Base-by-base conservation (phyloP, 306 rosid species). In the Medicago ruthenica region DNA sequence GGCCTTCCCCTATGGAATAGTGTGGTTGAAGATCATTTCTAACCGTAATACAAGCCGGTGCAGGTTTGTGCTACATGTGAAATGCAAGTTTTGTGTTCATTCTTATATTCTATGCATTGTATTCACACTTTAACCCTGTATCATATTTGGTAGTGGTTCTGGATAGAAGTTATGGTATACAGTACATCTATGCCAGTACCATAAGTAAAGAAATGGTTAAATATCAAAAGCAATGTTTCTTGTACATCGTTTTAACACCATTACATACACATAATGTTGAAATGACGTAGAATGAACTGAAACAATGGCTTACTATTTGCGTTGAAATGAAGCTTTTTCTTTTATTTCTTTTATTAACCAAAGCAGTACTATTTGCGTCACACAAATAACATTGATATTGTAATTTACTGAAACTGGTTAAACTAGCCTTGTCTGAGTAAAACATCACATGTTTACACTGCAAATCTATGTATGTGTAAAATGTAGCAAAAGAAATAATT, bases 1-100 rank as follows among this genome's bases (percentile, higher is more conserved):
- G 86, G 39, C 81, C 88, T 71, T 82, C 83, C 16, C 86, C 87
- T 1, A 85, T 95, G 97, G 90, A 95, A 75, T 90, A 77, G 81
- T 47, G 18, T 78, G 24, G 41, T 73, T 6, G 10, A 18, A 51
- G 21, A 74, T 61, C 13, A 66, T 45, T 71, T 42, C 73, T 70
- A 58, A 42, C 80, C 4, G 7, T 40, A 66, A 65, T 48, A 48
- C 72, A 18, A 55, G 55, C 40, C 27, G 60, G 47, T 50, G 54
- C 41, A 27, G 31, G 68, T 67, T 67, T 74, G 74, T 78, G 18
- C 34, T 44, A 20, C 51, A 11, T 71, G 64, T 59, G 50, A 65
- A 45, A 70, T 67, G 69, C 59, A 41, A 66, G 39, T 68, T 36
- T 65, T 22, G 9, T 34, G 77, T 69, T 67, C 62, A 6, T 71